These are phyloP conservation scores for Penstemon newberryi DNA, from an alignment of 257 asterid species.

Conservation along the genomic window DNA sequence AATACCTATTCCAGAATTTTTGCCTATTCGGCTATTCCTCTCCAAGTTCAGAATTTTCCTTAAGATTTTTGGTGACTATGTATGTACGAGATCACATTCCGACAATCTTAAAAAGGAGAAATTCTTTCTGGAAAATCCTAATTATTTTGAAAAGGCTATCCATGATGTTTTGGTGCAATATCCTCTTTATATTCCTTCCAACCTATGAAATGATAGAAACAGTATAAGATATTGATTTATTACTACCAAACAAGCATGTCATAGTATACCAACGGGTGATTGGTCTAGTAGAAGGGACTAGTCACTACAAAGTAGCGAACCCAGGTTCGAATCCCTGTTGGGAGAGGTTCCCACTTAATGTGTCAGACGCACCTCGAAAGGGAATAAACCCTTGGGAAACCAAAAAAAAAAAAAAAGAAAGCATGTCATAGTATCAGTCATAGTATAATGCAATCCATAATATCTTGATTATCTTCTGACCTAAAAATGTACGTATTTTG, in stretches of 20 bases:
- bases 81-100: neutral
- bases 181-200: neutral
- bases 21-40: no score
- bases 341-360: no score
- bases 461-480: neutral
- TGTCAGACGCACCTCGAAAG: no score
- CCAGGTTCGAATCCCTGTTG: no score
- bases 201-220: neutral
- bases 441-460: neutral
- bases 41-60: neutral
- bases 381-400: no score
- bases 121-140: neutral
- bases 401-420: no score
- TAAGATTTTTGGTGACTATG: neutral
- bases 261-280: no score
- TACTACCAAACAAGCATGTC: no score
- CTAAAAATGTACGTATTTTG: conserved; percentile 29
- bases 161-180: neutral
- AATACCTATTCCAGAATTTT: no score
- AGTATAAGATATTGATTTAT: neutral
- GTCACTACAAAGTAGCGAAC: no score
- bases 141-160: neutral
- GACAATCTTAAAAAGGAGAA: neutral
- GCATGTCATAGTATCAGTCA: no score
- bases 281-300: no score